Percentiles rank a stretch among this genome's conserved stretches.
These are phyloP conservation scores for Fusarium oligoseptatum DNA, from an alignment of 2,329 filamentous ascomycete species.

Conservation along the genomic window DNA sequence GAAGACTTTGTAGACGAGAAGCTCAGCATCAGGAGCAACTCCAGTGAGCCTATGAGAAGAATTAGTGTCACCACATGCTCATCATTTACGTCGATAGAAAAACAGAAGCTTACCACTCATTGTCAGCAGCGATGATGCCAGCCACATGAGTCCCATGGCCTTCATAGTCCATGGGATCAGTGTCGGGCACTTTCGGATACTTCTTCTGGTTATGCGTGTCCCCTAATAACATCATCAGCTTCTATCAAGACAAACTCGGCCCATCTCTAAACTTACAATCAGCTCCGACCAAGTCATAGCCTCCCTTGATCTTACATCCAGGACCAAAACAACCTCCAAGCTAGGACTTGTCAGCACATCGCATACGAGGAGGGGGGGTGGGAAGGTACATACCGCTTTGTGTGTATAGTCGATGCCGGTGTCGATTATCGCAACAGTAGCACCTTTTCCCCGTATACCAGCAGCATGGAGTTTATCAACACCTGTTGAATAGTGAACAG, in stretches of 20 bases:
- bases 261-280: slow-evolving; percentile 43
- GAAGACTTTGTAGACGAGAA: slow-evolving; percentile 61
- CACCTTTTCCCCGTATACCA: slow-evolving; percentile 55
- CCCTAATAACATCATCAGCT: slow-evolving; percentile 43
- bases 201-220: slow-evolving; percentile 47
- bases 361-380: neutral
- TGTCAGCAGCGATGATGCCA: slow-evolving; percentile 63
- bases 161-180: slow-evolving; percentile 52
- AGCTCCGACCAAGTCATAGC: slow-evolving; percentile 55
- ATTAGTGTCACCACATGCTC: slow-evolving; percentile 3
- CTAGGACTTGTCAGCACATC: slow-evolving; percentile 36
- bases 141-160: slow-evolving; percentile 59
- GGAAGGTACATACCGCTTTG: slow-evolving; percentile 46
- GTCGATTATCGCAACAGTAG: slow-evolving; percentile 56
- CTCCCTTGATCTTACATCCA: slow-evolving; percentile 55
- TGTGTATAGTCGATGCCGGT: slow-evolving; percentile 58
- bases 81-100: neutral
- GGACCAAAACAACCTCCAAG: slow-evolving; percentile 56
- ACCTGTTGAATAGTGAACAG: slow-evolving; percentile 55
- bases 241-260: neutral
- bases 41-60: slow-evolving; percentile 54
- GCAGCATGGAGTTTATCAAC: slow-evolving; percentile 54
- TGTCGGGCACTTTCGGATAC: slow-evolving; percentile 51
- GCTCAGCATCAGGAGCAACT: slow-evolving; percentile 59
- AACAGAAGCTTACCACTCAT: slow-evolving; percentile 46